A percentile compares a stretch with the other conserved stretches of the same genome.
Evolutionary conservation across 1,284 basidiomycete species (phyloP).

Genomic region (Taiwanofungus camphoratus): DNA sequence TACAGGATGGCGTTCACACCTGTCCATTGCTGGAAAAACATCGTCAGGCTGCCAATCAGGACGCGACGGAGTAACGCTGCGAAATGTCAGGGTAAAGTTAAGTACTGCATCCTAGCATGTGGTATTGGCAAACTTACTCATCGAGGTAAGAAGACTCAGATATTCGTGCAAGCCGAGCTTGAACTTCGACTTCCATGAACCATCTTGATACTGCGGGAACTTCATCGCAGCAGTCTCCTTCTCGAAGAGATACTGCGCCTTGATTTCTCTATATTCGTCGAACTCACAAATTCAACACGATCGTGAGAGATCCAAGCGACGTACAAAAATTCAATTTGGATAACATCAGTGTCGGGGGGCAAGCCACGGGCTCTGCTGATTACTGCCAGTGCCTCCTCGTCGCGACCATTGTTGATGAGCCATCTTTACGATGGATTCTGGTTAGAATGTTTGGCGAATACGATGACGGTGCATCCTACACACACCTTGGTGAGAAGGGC

Average conservation of each 20-base stretch:
- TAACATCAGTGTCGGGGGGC: constrained; percentile 53
- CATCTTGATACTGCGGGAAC: constrained; percentile 65
- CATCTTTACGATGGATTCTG: constrained; percentile 38
- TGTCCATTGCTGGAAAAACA: constrained; percentile 75
- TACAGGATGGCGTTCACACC: constrained; percentile 66
- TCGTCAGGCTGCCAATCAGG: constrained; percentile 55
- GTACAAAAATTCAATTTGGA: constrained; percentile 75
- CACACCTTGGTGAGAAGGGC: constrained; percentile 62
- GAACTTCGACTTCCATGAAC: constrained; percentile 48
- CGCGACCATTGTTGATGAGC: constrained; percentile 66
- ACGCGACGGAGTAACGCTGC: constrained; percentile 54
- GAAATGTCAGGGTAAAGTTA: constrained; percentile 1
- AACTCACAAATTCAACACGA: not conserved
- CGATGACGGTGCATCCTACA: no score
- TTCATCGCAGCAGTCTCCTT: constrained; percentile 50
- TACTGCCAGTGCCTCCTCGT: constrained; percentile 67
- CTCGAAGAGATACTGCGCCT: constrained; percentile 72
- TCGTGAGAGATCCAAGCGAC: constrained; percentile 17
- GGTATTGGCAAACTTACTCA: constrained; percentile 46
- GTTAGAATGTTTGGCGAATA: constrained; percentile 5
- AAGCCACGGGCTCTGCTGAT: constrained; percentile 57
- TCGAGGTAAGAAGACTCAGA: constrained; percentile 45
- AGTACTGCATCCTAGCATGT: no score
- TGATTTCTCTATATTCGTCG: constrained; percentile 54
- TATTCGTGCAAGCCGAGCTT: constrained; percentile 58